Percentiles rank a stretch among this genome's conserved stretches.
Conservation (phyloP, 1,139 yeast species). For the Hemisphaericaspora xylofermentans region DNA sequence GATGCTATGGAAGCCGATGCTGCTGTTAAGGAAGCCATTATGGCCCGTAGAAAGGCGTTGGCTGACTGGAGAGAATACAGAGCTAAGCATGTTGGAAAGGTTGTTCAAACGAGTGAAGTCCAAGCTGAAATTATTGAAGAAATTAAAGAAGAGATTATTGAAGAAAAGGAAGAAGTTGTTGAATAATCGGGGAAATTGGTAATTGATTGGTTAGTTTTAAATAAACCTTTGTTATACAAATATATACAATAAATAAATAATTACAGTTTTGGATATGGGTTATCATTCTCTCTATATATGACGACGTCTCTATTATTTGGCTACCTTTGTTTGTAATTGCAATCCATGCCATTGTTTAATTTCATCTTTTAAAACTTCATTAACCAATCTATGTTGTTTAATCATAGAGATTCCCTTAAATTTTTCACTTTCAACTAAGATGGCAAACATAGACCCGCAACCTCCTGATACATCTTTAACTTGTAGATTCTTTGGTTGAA, state of each 20-base stretch:
- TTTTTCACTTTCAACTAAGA: constrained; percentile 65
- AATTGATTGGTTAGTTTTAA: too few relatives aligned
- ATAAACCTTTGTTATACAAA: too few relatives aligned
- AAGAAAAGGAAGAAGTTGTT: constrained; percentile 78
- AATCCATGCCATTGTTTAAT: constrained; percentile 93
- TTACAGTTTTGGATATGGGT: neutral
- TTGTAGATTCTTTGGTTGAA: constrained; percentile 58
- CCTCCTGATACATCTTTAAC: constrained; percentile 90
- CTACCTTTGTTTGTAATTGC: constrained; percentile 67
- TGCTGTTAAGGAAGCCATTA: constrained; percentile 85
- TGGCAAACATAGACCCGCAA: constrained; percentile 98
- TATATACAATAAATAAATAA: neutral
- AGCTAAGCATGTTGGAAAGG: constrained; percentile 49
- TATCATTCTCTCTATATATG: too few relatives aligned
- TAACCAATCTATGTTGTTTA: constrained; percentile 90
- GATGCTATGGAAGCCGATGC: constrained; percentile 98
- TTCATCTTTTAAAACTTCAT: constrained; percentile 78
- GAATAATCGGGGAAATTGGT: too few relatives aligned
- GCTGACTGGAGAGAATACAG: constrained; percentile 89
- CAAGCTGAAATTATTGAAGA: constrained; percentile 71
- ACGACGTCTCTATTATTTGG: constrained; percentile 1
- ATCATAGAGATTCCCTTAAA: constrained; percentile 82
- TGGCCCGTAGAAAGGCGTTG: constrained; percentile 77
- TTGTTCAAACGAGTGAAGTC: constrained; percentile 49
- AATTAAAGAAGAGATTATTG: constrained; percentile 64